Evolutionary conservation across 179 eudicot genomes (phyloP).

Genomic region (Beta lomatogona): DNA sequence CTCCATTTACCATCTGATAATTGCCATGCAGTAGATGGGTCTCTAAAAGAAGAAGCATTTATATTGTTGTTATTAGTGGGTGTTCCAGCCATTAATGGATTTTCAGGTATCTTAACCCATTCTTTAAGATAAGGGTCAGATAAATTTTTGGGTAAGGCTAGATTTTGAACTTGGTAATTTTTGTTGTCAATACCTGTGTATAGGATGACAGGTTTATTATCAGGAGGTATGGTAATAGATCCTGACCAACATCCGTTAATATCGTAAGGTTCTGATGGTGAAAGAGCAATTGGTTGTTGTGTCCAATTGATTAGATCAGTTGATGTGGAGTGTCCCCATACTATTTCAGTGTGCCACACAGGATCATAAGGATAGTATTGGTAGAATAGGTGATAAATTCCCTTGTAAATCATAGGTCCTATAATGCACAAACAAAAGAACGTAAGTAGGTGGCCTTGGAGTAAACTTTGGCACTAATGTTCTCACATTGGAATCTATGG

Average conservation of each 20-base stretch:
- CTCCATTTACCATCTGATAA: conserved; percentile 43
- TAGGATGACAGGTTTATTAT: conserved; percentile 38
- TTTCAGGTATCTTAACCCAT: conserved; percentile 36
- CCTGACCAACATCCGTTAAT: conserved; percentile 64
- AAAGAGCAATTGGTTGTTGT: conserved; percentile 39
- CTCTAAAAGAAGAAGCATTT: conserved; percentile 27
- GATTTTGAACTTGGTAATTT: conserved; percentile 29
- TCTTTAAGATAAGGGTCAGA: conserved; percentile 38
- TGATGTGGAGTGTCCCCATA: conserved; percentile 66
- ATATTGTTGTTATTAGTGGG: not conserved
- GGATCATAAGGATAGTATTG: conserved; percentile 53
- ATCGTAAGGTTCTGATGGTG: conserved; percentile 42
- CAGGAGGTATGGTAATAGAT: conserved; percentile 55
- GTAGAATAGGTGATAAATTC: conserved; percentile 62
- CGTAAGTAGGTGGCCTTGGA: not conserved
- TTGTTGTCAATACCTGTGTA: conserved; percentile 22
- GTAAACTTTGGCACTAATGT: too few species aligned
- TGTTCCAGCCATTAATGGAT: conserved; percentile 30
- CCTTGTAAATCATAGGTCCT: conserved; percentile 46
- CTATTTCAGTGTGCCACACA: conserved; percentile 38
- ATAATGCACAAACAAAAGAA: not conserved
- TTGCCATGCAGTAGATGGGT: conserved; percentile 43
- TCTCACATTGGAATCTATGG: too few species aligned
- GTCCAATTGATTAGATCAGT: conserved; percentile 60
- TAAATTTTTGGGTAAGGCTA: conserved; percentile 34